Evolutionary conservation across 352 stramenopile species (phyloP), one percentile per base, ranked within the genome.

Genomic region (Thraustochytrium striatum): DNA sequence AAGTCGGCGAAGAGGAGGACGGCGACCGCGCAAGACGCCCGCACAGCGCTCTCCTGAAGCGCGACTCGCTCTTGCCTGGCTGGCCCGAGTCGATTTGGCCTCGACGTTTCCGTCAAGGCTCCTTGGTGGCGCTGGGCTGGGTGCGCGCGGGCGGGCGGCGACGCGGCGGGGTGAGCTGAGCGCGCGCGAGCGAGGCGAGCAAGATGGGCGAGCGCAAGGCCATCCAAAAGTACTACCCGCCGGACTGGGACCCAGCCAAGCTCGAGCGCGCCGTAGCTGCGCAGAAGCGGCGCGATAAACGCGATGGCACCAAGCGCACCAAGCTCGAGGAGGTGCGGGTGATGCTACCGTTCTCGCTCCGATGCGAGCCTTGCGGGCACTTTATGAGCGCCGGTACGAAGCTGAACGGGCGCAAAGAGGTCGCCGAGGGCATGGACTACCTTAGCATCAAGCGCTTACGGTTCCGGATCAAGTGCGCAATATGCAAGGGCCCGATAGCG

Each of bases 371-470:
- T 8, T 99, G 96, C 79, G 93, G 93, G 61, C 94, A 98, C 81
- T 99, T 98, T 86, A 97, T 99, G 90, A 99, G 99, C 86, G 91
- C 93, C 30, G 96, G 96, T 69, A 97, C 97, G 79, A 99, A 99
- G 87, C 99, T 99, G 85, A 99, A 99, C 84, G 97, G 90, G 68
- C 91, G 95, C 78, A 99, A 99, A 84, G 96, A 99, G 83, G 88
- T 95, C 39, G 92, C 98, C 43, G 85, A 95, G 70, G 95, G 94
- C 59, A 91, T 98, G 68, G 90, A 93, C 72, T 99, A 99, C 89
- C 87, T 95, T 79, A 92, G 94, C 57, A 97, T 98, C 83, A 92
- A 94, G 81, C 94, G 96, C 75, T 97, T 91, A 86, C 91, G 95
- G 61, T 98, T 98, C 86, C 98, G 98, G 83, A 98, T 98, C 85